Conservation (phyloP, 306 rosid species). For the Quercus gilva region DNA sequence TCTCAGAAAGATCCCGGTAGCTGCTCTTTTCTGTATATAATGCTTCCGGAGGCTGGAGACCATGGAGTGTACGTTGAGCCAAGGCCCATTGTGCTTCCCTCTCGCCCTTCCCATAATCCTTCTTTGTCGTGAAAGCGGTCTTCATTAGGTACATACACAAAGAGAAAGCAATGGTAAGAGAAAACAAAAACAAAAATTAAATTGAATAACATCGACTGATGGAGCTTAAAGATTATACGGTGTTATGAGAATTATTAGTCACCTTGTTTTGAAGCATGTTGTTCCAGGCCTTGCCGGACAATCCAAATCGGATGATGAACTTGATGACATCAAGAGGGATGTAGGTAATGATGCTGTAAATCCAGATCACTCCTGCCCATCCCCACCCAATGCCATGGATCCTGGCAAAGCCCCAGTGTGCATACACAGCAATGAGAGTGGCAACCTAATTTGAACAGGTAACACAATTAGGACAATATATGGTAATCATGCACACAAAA, state of each 20-base stretch:
- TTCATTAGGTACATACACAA: slow-evolving; percentile 18
- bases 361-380: slow-evolving; percentile 90
- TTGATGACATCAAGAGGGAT: slow-evolving; percentile 82
- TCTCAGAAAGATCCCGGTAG: slow-evolving; percentile 45
- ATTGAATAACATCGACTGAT: neutral
- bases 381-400: slow-evolving; percentile 80
- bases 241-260: neutral
- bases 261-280: slow-evolving; percentile 62
- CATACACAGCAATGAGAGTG: slow-evolving; percentile 69
- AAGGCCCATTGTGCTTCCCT: slow-evolving; percentile 85
- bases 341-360: slow-evolving; percentile 69
- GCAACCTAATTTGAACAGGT: slow-evolving; percentile 54
- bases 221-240: neutral
- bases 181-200: neutral
- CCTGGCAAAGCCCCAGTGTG: slow-evolving; percentile 74
- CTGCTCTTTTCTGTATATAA: slow-evolving; percentile 22
- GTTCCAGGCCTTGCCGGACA: slow-evolving; percentile 76
- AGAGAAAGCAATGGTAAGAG: neutral
- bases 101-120: slow-evolving; percentile 70
- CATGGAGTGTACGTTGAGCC: slow-evolving; percentile 70
- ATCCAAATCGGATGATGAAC: slow-evolving; percentile 52
- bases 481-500: neutral
- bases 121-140: slow-evolving; percentile 81
- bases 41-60: slow-evolving; percentile 45
- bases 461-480: neutral